Evolutionary conservation across 1,284 basidiomycete genomes (phyloP).

Genomic region (Austropuccinia psidii): DNA sequence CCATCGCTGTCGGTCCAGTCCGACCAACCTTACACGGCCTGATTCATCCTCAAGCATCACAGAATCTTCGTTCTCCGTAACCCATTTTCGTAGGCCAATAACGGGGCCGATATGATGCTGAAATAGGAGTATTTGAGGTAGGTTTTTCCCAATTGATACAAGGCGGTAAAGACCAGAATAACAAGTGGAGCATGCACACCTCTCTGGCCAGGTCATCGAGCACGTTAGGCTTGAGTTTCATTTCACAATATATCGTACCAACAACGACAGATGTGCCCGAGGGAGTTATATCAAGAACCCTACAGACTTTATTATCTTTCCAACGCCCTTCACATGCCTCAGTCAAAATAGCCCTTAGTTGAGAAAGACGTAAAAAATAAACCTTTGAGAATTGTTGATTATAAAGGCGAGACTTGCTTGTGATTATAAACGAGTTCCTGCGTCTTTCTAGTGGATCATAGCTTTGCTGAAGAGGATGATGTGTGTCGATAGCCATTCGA

Average conservation of each 20-base stretch:
- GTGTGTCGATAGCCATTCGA: too few relatives aligned
- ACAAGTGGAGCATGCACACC: neutral
- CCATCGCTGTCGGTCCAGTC: neutral
- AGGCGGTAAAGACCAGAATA: neutral
- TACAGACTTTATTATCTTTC: neutral
- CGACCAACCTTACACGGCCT: slow-evolving; percentile 4
- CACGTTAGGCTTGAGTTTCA: slow-evolving; percentile 30
- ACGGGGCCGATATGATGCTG: slow-evolving; percentile 24
- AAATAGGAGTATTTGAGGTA: neutral
- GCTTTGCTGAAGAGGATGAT: neutral
- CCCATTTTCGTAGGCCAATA: slow-evolving; percentile 12
- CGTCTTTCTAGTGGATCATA: slow-evolving; percentile 8
- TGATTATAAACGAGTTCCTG: neutral
- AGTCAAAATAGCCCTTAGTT: neutral
- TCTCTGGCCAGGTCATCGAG: slow-evolving; percentile 26
- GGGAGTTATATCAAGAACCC: slow-evolving; percentile 15
- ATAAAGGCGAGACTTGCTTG: slow-evolving; percentile 8
- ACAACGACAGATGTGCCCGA: neutral
- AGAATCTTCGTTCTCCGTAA: neutral
- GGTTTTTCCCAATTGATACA: neutral
- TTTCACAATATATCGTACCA: slow-evolving; percentile 24
- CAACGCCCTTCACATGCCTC: neutral
- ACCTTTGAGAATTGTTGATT: slow-evolving; percentile 22
- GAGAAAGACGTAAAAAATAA: neutral
- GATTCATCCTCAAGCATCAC: slow-evolving; percentile 35